A percentile compares a stretch with the other conserved stretches of the same genome.
Conservation (phyloP, 768 basidiomycete genomes). For the Strobilomyces confusus region DNA sequence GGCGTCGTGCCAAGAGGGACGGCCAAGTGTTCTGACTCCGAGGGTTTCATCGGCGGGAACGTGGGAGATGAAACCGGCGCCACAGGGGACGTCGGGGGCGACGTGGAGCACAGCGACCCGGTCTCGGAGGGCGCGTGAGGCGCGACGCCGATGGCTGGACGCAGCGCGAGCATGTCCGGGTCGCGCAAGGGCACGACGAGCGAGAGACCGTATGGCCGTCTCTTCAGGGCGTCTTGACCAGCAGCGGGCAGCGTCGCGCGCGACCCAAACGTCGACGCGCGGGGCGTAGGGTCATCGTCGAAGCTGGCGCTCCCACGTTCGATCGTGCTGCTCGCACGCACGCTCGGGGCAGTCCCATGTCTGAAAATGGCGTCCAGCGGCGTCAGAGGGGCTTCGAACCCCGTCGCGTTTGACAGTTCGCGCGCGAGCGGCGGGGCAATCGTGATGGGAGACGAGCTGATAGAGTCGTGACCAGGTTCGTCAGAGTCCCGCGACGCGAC, state of each 20-base stretch:
- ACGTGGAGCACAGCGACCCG: conserved; percentile 4
- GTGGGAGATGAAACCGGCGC: not conserved
- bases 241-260: not conserved
- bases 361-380: conserved; percentile 10
- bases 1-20: not conserved
- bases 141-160: conserved; percentile 20
- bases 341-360: conserved; percentile 2
- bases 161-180: not conserved
- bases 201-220: conserved; percentile 12
- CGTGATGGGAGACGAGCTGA: conserved; percentile 7
- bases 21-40: not conserved
- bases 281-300: conserved; percentile 28
- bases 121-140: conserved; percentile 24
- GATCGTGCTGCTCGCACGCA: not conserved
- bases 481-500: conserved; percentile 10
- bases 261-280: conserved; percentile 17
- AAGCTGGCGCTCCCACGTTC: conserved; percentile 1
- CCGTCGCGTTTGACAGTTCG: too few relatives aligned
- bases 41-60: not conserved
- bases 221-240: not conserved
- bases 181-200: conserved; percentile 14
- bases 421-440: not conserved
- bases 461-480: conserved; percentile 3
- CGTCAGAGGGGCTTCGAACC: not conserved
- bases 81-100: conserved; percentile 15